phyloP scores from a whole-genome alignment of 257 asterid genomes.

The Voacanga thouarsii region DNA sequence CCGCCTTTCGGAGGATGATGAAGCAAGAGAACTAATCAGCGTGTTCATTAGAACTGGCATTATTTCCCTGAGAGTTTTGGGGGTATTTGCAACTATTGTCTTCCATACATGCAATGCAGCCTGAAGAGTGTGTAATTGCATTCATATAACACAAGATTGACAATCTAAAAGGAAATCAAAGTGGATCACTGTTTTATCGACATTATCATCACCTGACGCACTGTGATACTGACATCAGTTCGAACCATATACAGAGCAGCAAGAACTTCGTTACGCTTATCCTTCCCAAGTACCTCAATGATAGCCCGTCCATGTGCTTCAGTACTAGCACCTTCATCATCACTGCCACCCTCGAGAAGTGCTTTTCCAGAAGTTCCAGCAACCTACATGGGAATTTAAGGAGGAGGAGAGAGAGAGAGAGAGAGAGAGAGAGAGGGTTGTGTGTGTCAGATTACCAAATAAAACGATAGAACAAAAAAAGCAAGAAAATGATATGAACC shows the following conservation, averaged over 20 bases:
- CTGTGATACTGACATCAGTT: constrained; percentile 88
- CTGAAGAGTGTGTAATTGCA: constrained; percentile 40
- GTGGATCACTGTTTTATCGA: constrained; percentile 17
- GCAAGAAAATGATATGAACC: constrained; percentile 37
- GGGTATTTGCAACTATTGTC: constrained; percentile 98
- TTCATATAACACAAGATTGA: constrained; percentile 9
- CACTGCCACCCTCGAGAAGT: constrained; percentile 99
- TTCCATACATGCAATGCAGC: constrained; percentile 99
- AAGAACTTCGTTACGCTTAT: constrained; percentile 95
- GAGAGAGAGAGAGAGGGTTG: no score
- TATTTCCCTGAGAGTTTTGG: constrained; percentile 93
- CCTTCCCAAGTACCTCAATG: constrained; percentile 95
- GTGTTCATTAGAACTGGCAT: constrained; percentile 98
- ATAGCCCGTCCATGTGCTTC: constrained; percentile 99
- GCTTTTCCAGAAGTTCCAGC: constrained; percentile 99
- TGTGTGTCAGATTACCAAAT: constrained; percentile 6
- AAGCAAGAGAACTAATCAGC: constrained; percentile 84
- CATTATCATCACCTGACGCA: constrained; percentile 78
- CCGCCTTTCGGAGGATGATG: constrained; percentile 92
- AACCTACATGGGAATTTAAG: constrained; percentile 53
- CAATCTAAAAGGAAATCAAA: constrained; percentile 23
- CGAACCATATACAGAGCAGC: constrained; percentile 99
- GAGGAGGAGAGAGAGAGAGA: no score
- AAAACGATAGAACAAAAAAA: constrained; percentile 10
- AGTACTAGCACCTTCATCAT: constrained; percentile 99